These are phyloP conservation scores for Primulina eburnea DNA, from an alignment of 257 asterid species.

Conservation along the genomic window DNA sequence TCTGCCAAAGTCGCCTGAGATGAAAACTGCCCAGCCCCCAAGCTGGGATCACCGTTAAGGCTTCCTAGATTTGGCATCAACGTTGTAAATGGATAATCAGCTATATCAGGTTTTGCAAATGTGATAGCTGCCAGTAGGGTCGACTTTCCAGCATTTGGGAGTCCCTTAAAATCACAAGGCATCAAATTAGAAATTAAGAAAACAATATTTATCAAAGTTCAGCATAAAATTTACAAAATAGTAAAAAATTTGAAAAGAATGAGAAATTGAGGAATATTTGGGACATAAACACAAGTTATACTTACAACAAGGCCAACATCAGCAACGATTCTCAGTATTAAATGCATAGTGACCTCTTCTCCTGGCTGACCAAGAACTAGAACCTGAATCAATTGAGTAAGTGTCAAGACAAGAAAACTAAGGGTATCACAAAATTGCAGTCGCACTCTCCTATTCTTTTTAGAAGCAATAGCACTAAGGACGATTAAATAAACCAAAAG, in stretches of 20 bases:
- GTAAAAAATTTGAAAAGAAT: background rate
- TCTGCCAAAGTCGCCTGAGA: constrained; percentile 96
- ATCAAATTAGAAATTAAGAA: background rate
- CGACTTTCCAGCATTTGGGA: constrained; percentile 98
- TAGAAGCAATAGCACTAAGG: background rate
- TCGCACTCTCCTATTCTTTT: background rate
- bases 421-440: constrained; percentile 4
- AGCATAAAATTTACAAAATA: background rate
- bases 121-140: constrained; percentile 86
- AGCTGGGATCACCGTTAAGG: constrained; percentile 87
- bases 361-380: constrained; percentile 80
- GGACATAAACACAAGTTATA: constrained; percentile 22
- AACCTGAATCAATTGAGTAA: constrained; percentile 42
- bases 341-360: constrained; percentile 83
- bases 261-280: constrained; percentile 3
- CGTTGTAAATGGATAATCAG: constrained; percentile 96
- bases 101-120: constrained; percentile 90
- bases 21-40: constrained; percentile 74
- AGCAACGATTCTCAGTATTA: constrained; percentile 92
- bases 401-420: background rate
- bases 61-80: constrained; percentile 97
- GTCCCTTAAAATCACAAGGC: constrained; percentile 55
- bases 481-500: background rate
- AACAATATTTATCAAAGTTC: background rate
- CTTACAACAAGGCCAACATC: constrained; percentile 98